Evolutionary conservation across 495 filamentous ascomycete species (phyloP).

Genomic region (Xylaria curta): DNA sequence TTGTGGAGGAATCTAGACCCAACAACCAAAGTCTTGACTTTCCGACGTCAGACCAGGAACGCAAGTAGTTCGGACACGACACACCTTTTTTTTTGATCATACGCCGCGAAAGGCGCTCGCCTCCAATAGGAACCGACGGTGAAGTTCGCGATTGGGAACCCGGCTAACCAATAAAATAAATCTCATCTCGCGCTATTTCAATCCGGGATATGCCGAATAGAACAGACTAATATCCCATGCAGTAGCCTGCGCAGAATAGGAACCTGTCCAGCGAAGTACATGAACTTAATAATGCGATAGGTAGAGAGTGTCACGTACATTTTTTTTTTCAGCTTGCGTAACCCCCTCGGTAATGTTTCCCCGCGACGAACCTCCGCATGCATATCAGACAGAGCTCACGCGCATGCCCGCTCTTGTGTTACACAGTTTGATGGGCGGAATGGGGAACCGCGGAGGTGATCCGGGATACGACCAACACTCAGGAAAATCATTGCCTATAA

Average conservation of each 20-base stretch:
- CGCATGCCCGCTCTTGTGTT: neutral
- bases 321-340: neutral
- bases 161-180: neutral
- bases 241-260: neutral
- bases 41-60: neutral
- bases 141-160: neutral
- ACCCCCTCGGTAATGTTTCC: neutral
- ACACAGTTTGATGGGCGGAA: neutral
- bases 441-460: neutral
- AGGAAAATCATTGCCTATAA: neutral
- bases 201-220: neutral
- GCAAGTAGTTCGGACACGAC: neutral
- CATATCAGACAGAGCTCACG: neutral
- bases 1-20: neutral
- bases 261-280: neutral
- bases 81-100: neutral
- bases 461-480: neutral
- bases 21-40: neutral
- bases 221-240: neutral
- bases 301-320: neutral
- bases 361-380: neutral
- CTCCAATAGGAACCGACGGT: neutral
- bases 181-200: neutral
- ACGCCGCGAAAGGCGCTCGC: neutral
- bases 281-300: neutral